phyloP scores from a whole-genome alignment of 1,284 basidiomycete genomes.

The Mycena citricolor region DNA sequence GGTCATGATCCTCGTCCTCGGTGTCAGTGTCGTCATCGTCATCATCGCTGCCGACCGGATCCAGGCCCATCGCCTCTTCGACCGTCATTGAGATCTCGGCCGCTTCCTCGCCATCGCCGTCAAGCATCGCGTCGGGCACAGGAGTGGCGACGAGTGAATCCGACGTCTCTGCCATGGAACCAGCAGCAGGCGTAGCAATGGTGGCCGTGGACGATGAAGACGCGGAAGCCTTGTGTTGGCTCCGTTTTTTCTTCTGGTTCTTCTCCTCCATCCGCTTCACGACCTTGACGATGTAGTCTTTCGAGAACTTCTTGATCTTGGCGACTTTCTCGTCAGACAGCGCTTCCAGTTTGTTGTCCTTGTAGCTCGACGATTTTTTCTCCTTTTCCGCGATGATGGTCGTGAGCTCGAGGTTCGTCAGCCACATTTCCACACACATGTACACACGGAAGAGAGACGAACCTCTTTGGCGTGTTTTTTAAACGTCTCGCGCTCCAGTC shows the following conservation, averaged over 20 bases:
- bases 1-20: slow-evolving; percentile 31
- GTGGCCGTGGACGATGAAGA: slow-evolving; percentile 29
- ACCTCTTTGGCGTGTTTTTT: slow-evolving; percentile 97
- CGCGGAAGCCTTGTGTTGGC: slow-evolving; percentile 30
- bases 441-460: slow-evolving; percentile 28
- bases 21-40: slow-evolving; percentile 30
- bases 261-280: slow-evolving; percentile 53
- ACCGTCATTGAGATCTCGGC: slow-evolving; percentile 48
- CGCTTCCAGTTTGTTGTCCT: slow-evolving; percentile 65
- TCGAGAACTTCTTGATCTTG: slow-evolving; percentile 94
- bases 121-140: slow-evolving; percentile 37
- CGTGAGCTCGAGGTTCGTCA: slow-evolving; percentile 55
- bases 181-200: slow-evolving; percentile 30
- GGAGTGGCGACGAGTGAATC: slow-evolving; percentile 34
- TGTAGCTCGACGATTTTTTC: slow-evolving; percentile 83
- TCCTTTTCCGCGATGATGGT: slow-evolving; percentile 88
- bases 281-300: slow-evolving; percentile 80
- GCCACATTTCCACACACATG: slow-evolving; percentile 1
- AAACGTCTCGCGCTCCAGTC: slow-evolving; percentile 84
- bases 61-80: slow-evolving; percentile 56
- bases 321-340: slow-evolving; percentile 83
- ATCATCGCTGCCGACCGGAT: slow-evolving; percentile 35
- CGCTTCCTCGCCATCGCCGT: slow-evolving; percentile 27
- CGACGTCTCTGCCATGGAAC: slow-evolving; percentile 27
- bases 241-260: slow-evolving; percentile 37